These are phyloP conservation scores for Diplodia intermedia DNA, from an alignment of 2,329 filamentous ascomycete species.

Conservation along the genomic window DNA sequence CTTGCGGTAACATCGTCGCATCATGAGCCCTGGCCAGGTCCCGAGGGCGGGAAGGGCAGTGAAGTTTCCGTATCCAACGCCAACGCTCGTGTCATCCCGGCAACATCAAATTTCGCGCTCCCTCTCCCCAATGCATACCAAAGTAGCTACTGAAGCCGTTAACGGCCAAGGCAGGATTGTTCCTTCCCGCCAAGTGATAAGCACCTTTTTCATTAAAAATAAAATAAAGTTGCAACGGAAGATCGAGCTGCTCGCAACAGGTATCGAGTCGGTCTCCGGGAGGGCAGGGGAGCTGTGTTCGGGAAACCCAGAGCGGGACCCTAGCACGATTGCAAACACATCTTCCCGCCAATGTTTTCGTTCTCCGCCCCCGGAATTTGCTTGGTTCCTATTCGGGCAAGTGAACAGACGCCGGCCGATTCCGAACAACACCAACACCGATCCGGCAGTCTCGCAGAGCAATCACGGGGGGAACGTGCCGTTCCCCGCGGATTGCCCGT, in stretches of 20 bases:
- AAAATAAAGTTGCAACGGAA: background rate
- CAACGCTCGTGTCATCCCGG: background rate
- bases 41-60: background rate
- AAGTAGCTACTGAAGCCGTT: constrained; percentile 2
- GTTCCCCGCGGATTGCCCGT: background rate
- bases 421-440: background rate
- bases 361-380: background rate
- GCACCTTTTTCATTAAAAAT: background rate
- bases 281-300: background rate
- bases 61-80: background rate
- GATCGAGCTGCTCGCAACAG: background rate
- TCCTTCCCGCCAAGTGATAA: background rate
- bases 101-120: background rate
- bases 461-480: background rate
- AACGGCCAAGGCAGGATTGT: background rate
- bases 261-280: background rate
- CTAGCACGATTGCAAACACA: background rate
- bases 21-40: background rate
- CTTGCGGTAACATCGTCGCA: background rate
- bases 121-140: background rate
- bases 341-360: background rate
- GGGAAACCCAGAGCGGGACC: background rate
- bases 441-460: background rate
- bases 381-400: background rate
- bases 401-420: background rate